phyloP scores from a whole-genome alignment of 345 rosid genomes.

The Kernera saxatilis region DNA sequence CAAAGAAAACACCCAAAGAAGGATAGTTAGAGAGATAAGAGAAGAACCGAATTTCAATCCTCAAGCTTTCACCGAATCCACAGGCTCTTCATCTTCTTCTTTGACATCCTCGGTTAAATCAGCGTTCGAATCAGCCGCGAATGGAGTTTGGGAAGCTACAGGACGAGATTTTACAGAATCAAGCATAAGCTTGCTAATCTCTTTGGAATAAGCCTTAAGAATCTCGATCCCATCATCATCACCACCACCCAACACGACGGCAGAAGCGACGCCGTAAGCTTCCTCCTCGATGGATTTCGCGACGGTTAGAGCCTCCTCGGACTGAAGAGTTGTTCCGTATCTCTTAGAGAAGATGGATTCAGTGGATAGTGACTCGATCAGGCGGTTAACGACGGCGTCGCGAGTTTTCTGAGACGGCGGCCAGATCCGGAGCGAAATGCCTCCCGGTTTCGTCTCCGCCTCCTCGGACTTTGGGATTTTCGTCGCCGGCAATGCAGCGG shows the following conservation, averaged over 20 bases:
- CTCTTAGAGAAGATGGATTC: slow-evolving; percentile 73
- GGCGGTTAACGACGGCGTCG: slow-evolving; percentile 59
- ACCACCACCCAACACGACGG: slow-evolving; percentile 40
- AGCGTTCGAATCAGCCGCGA: not conserved
- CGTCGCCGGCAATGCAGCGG: not conserved
- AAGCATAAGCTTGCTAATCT: slow-evolving; percentile 79
- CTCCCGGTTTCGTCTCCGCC: slow-evolving; percentile 13
- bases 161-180: slow-evolving; percentile 23
- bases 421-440: slow-evolving; percentile 60
- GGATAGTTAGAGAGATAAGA: not conserved
- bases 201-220: slow-evolving; percentile 69
- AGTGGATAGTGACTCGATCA: slow-evolving; percentile 58
- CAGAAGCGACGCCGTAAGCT: slow-evolving; percentile 48
- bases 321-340: slow-evolving; percentile 48
- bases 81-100: not conserved
- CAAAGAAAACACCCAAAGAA: no score
- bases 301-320: slow-evolving; percentile 47
- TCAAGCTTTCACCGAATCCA: not conserved
- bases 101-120: not conserved
- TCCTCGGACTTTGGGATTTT: not conserved
- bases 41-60: not conserved
- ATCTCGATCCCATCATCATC: slow-evolving; percentile 73
- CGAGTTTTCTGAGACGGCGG: slow-evolving; percentile 80
- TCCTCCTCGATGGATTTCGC: slow-evolving; percentile 62
- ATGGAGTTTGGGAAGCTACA: no score